Conservation (phyloP, 768 basidiomycete genomes). For the Sporobolomyces pararoseus region DNA sequence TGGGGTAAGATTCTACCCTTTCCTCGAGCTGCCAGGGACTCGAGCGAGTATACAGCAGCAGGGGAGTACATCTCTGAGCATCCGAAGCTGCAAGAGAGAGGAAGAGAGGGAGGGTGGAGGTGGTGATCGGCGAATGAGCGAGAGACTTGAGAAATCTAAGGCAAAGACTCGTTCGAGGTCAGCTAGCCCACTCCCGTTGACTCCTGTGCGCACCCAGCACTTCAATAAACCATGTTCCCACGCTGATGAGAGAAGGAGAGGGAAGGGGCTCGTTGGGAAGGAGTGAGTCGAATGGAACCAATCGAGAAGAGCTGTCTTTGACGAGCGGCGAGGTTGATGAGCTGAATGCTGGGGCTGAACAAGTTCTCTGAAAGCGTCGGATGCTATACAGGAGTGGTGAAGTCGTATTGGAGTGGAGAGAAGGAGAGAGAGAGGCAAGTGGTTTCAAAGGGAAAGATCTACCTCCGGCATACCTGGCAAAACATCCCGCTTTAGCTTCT, state of each 20-base stretch:
- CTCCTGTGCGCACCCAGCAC: conserved; percentile 7
- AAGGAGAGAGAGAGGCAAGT: conserved; percentile 3
- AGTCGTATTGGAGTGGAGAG: background rate
- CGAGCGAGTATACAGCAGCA: too few species aligned
- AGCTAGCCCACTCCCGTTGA: background rate
- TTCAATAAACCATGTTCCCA: background rate
- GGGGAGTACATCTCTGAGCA: too few species aligned
- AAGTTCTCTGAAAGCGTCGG: too few species aligned
- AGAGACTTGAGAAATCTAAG: too few species aligned
- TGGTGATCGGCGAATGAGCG: background rate
- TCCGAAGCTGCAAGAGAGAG: too few species aligned
- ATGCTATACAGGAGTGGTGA: background rate
- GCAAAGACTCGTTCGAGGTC: background rate
- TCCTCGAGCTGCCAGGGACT: background rate
- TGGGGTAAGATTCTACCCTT: background rate
- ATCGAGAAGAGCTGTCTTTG: background rate
- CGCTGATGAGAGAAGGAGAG: background rate
- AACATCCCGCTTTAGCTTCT: too few species aligned
- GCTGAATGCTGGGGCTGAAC: too few species aligned
- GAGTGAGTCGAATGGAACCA: background rate
- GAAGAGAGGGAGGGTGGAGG: too few species aligned
- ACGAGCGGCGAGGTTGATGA: too few species aligned
- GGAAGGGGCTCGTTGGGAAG: background rate
- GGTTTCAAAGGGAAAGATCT: background rate
- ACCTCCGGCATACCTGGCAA: background rate